These are phyloP conservation scores for Triticum urartu DNA, from an alignment of 176 grass and related monocot genomes.

Conservation along the genomic window DNA sequence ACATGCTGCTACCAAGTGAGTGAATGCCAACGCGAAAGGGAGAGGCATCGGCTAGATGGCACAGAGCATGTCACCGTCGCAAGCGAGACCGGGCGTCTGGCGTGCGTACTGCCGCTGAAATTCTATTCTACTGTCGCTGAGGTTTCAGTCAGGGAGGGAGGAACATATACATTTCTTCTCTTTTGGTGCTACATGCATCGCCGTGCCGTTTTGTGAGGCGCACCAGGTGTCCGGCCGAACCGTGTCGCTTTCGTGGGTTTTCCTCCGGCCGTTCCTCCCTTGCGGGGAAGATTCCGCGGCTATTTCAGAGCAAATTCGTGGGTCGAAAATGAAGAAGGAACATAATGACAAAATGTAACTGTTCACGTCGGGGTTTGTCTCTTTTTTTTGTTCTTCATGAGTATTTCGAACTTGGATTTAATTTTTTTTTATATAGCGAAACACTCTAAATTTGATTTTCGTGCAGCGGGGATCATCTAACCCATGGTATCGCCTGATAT, in stretches of 20 bases:
- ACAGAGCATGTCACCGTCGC: constrained; percentile 6
- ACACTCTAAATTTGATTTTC: no score
- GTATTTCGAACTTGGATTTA: no score
- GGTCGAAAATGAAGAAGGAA: background rate
- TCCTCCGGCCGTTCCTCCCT: no score
- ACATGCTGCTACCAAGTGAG: background rate
- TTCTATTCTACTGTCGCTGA: background rate
- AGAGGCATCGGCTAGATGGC: background rate
- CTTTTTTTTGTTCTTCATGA: no score
- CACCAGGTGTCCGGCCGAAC: no score
- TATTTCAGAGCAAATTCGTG: background rate
- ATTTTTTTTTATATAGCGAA: no score
- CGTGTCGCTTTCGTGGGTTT: background rate
- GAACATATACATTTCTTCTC: background rate
- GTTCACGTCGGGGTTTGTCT: no score
- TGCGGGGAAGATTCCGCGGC: background rate
- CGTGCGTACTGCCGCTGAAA: background rate
- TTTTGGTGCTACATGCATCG: background rate
- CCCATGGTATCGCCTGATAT: no score
- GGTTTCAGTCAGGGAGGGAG: background rate
- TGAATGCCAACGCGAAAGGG: constrained; percentile 39
- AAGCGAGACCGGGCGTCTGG: background rate
- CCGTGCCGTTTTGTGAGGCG: no score
- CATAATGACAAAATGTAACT: no score
- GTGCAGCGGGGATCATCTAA: no score